Base-by-base conservation (phyloP, 2,329 filamentous ascomycete genomes). In the Fusarium guadeloupense region DNA sequence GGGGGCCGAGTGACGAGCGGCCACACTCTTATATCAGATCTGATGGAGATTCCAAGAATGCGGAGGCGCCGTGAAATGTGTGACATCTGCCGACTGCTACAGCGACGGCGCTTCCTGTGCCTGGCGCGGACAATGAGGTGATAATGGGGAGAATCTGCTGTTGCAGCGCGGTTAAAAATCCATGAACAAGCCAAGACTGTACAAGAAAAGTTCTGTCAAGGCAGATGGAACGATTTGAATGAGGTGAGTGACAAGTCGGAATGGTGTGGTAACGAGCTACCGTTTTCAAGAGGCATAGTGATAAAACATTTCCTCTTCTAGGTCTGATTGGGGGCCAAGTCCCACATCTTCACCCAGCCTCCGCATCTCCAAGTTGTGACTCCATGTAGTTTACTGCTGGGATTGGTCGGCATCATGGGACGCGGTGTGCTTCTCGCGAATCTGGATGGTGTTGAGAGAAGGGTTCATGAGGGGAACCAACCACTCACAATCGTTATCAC, bases 181-280 rank as follows among this genome's bases (percentile, higher is more conserved):
- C 23, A 25, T 25, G n/a, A 25, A 25, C 3, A 10, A 25, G 13
- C 13, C 10, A 30, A 30, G 28, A 30, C 13, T 30, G 28, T 25
- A 9, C 19, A 14, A 9, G 19, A 19, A 26, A 19, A 47, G 39
- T 23, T 10, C 14, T 39, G 8, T 42, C 26, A 31, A 33, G 14
- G n/a, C 28, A 23, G 12, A 14, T 9, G n/a, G 20, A 13, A n/a
- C 19, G 38, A 42, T 16, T 23, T 31, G 45, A 40, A 42, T 52
- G 59, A 63, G 63, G 60, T 17, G 46, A 59, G 59, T 64, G 46
- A 63, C 54, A 33, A 62, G 59, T 41, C 58, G 52, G 6, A 55
- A 63, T 63, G 58, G 58, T 47, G 58, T 25, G 53, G 59, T 54
- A 57, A 62, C 25, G 25, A 30, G 35, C 46, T 6, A 40, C 23